Percentiles rank a stretch among this genome's conserved stretches.
Conservation (phyloP, 202 grass and related monocot genomes). For the Digitaria exilis region DNA sequence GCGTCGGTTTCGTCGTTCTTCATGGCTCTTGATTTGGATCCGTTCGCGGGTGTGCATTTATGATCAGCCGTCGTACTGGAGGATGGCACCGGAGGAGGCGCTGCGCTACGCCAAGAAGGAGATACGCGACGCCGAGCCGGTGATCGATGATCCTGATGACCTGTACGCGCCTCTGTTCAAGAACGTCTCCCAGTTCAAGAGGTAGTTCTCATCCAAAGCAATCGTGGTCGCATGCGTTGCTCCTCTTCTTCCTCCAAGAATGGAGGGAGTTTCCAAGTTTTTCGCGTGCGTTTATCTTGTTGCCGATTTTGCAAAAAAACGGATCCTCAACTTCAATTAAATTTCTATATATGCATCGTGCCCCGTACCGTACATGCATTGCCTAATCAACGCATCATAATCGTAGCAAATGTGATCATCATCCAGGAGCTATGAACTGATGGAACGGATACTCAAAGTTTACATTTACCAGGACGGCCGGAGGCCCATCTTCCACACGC, state of each 20-base stretch:
- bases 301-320: neutral
- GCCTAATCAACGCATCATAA: slow-evolving; percentile 23
- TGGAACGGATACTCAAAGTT: slow-evolving; percentile 95
- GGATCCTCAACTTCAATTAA: neutral
- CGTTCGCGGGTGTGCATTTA: neutral
- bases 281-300: neutral
- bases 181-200: slow-evolving; percentile 89
- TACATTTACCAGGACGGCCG: slow-evolving; percentile 80
- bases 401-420: slow-evolving; percentile 48
- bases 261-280: neutral
- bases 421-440: slow-evolving; percentile 94
- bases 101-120: slow-evolving; percentile 75
- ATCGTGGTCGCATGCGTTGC: neutral
- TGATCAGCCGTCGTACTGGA: slow-evolving; percentile 71
- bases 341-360: neutral
- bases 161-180: slow-evolving; percentile 72
- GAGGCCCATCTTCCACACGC: slow-evolving; percentile 91
- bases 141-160: slow-evolving; percentile 68
- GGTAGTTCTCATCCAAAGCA: slow-evolving; percentile 31
- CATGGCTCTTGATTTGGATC: neutral
- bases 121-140: slow-evolving; percentile 52
- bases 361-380: neutral
- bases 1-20: neutral
- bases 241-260: neutral
- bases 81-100: slow-evolving; percentile 78